Base-by-base conservation (phyloP, 2,329 filamentous ascomycete genomes). In the Botryotinia narcissicola region DNA sequence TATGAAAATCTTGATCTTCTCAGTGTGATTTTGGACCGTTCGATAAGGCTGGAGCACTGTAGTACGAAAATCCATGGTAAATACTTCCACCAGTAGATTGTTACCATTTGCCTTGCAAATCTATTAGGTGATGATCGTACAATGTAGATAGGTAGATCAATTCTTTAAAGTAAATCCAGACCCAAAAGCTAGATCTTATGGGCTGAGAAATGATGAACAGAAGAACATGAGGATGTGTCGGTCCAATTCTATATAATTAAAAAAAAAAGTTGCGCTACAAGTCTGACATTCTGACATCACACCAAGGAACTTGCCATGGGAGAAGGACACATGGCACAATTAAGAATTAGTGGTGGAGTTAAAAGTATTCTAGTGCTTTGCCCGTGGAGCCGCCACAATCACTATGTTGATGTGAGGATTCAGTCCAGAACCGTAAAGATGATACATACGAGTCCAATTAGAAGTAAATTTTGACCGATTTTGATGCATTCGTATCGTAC, bases 271-370 rank as follows among this genome's bases (percentile, higher is more conserved):
- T 42, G 25, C n/a, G 35, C 66, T 68, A n/a, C 7, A 57, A 57
- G 51, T 57, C 51, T 57, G 51, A 32, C 51, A 29, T 57, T 57
- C n/a, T 57, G 51, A 57, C 51, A 57, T 57, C 51, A 57, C 51
- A 57, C 51, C 48, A 42, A 42, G 66, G 48, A 42, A 42, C 35
- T 57, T 57, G 66, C 25, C 18, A 57, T 68, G 66, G 40, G 44
- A 29, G 44, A 51, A 51, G 46, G 64, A 57, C 35, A 68, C 64
- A 68, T 68, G 64, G 18, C 35, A 57, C 25, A 54, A 20, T 32
- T 32, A 57, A 57, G 48, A 29, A 68, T 68, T 54, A 16, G 35
- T 57, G 48, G 35, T 68, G 64, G 64, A 51, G 63, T 42, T 48
- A 22, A 14, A 66, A 12, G 29, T 4, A 46, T 64, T 64, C 16